Conservation (phyloP, 129 eudicot species). For the Mikania micrantha region DNA sequence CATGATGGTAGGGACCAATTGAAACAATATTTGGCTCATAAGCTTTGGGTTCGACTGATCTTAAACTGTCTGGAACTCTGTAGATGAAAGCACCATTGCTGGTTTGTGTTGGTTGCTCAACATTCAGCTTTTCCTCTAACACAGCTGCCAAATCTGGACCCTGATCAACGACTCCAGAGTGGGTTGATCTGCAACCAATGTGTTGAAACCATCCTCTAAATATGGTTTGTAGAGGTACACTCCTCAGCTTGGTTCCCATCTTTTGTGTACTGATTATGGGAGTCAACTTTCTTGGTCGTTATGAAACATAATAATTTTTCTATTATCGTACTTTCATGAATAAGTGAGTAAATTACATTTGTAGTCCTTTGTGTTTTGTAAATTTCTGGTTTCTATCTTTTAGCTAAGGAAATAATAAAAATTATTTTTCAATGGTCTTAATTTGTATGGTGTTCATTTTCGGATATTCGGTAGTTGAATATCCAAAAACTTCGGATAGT, state of each 20-base stretch:
- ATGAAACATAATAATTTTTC: too few relatives aligned
- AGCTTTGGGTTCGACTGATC: slow-evolving; percentile 22
- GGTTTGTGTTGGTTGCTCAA: slow-evolving; percentile 8
- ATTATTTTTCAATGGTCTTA: too few relatives aligned
- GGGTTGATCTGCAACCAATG: neutral
- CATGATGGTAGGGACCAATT: slow-evolving; percentile 38
- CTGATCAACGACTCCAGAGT: neutral
- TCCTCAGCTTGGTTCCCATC: slow-evolving; percentile 5
- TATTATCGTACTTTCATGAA: too few relatives aligned
- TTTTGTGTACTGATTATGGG: neutral
- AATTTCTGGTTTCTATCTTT: too few relatives aligned
- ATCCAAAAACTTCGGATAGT: too few relatives aligned
- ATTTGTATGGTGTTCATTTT: too few relatives aligned
- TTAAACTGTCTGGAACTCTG: slow-evolving; percentile 15
- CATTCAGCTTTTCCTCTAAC: slow-evolving; percentile 16
- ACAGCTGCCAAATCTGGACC: slow-evolving; percentile 7
- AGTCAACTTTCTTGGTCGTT: neutral
- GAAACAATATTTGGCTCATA: slow-evolving; percentile 33
- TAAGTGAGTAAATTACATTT: too few relatives aligned
- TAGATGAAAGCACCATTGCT: slow-evolving; percentile 21
- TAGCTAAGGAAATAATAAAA: too few relatives aligned
- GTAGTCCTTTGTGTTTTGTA: too few relatives aligned
- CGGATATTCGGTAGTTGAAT: too few relatives aligned
- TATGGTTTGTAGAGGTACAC: neutral
- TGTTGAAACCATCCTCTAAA: neutral